Evolutionary conservation across 192 early-diverging fungal species (phyloP), one percentile per base, ranked within the genome.

Genomic region (Entomortierella lignicola): DNA sequence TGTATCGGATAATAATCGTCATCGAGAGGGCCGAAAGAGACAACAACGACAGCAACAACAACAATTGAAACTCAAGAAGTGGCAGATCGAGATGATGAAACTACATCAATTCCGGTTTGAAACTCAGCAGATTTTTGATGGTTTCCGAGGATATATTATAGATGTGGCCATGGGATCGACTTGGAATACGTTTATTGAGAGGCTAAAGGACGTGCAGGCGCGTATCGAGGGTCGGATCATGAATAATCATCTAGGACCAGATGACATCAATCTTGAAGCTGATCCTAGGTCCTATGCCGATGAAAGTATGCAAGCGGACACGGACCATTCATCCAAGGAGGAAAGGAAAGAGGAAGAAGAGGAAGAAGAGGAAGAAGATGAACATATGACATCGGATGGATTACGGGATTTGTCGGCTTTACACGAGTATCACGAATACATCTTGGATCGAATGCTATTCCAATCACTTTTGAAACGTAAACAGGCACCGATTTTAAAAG

Each of bases 91-190:
- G 56, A 72, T 66, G 26, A 42, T 17, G n/a, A 52, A 65, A 23
- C 29, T 86, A n/a, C 75, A 82, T 39, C 69, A 39, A 48, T 84
- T 84, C 30, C 70, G 84, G 17, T 88, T 88, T 60, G 72, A 84
- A 37, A 62, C 83, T 8, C 71, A 83, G 20, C 87, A 88, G 48
- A 84, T 88, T 41, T 69, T 88, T 29, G 53, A 67, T 30, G 83
- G 82, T 5, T 41, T 88, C n/a, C 77, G 81, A 15, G 82, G 72
- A 0, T 88, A 85, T 42, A 51, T 85, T 20, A 70, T 77, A 39
- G 73, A 86, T 41, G 70, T 60, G 12, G 87, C 73, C 3, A 81
- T 88, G 52, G 57, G 56, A 4, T 54, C 72, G 4, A 88, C 72
- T 3, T 88, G 87, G 87, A 32, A 31, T 20, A 23, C 39, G 44